phyloP scores from a whole-genome alignment of 2,329 filamentous ascomycete species.

The Emergomyces orientalis region DNA sequence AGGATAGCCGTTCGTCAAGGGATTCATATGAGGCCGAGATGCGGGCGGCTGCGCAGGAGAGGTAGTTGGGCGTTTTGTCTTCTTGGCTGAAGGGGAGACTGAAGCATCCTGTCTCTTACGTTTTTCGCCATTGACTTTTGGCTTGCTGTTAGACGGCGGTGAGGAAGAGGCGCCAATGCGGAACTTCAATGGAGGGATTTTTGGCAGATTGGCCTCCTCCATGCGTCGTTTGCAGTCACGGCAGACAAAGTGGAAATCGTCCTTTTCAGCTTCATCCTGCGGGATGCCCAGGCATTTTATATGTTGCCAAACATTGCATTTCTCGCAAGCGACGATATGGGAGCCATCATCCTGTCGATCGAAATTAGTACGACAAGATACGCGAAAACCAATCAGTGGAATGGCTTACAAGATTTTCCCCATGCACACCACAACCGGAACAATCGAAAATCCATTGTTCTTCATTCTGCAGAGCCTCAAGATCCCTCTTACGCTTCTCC shows the following conservation, averaged over 20 bases:
- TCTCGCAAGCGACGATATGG: conserved; percentile 88
- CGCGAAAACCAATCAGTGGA: neutral
- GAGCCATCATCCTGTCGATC: conserved; percentile 66
- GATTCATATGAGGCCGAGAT: neutral
- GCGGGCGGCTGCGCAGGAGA: conserved; percentile 4
- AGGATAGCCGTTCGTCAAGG: conserved; percentile 4
- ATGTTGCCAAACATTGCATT: conserved; percentile 93
- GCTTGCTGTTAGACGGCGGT: conserved; percentile 26
- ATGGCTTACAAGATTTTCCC: conserved; percentile 57
- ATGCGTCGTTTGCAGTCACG: conserved; percentile 62
- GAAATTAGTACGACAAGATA: neutral
- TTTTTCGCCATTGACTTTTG: conserved; percentile 16
- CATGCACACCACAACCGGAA: conserved; percentile 73
- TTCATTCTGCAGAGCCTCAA: conserved; percentile 64
- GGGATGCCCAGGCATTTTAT: conserved; percentile 80
- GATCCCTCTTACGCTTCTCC: conserved; percentile 65
- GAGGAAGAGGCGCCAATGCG: conserved; percentile 44
- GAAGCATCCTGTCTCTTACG: conserved; percentile 17
- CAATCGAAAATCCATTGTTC: conserved; percentile 95
- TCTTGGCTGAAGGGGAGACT: conserved; percentile 22
- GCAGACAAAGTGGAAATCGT: conserved; percentile 84
- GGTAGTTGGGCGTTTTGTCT: conserved; percentile 11
- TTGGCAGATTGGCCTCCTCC: conserved; percentile 52
- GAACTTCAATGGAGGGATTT: conserved; percentile 53
- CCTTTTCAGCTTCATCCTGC: conserved; percentile 67